phyloP scores from a whole-genome alignment of 192 early-diverging fungal species.

The Blastocladiella britannica region DNA sequence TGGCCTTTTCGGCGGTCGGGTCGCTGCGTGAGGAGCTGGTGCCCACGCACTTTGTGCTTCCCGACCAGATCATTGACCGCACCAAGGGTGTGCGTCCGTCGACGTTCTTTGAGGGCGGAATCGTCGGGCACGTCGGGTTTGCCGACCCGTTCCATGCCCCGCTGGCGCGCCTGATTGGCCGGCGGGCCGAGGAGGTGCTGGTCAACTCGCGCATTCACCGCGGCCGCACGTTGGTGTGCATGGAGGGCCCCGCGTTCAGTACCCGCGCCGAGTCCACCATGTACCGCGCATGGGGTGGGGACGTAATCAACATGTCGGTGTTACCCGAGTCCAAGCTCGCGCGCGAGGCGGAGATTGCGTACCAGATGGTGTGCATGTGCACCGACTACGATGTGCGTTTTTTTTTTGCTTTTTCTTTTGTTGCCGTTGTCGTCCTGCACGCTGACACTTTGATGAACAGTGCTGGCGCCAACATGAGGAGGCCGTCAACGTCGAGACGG shows the following conservation, averaged over 20 bases:
- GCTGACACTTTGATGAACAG: too few species aligned
- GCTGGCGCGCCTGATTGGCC: constrained; percentile 49
- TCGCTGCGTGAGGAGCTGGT: constrained; percentile 81
- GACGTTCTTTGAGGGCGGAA: constrained; percentile 87
- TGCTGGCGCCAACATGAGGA: constrained; percentile 62
- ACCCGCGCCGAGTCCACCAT: constrained; percentile 91
- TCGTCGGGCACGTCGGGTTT: constrained; percentile 79
- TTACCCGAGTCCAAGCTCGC: constrained; percentile 94
- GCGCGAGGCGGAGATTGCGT: constrained; percentile 92
- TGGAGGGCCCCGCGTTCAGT: constrained; percentile 97
- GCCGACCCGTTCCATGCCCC: constrained; percentile 75
- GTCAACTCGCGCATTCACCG: constrained; percentile 12
- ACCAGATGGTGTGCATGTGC: constrained; percentile 97
- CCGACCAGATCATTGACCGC: constrained; percentile 87
- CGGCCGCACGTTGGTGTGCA: constrained; percentile 76
- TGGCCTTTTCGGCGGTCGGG: constrained; percentile 94
- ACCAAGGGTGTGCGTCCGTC: constrained; percentile 87
- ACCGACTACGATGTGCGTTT: constrained; percentile 99
- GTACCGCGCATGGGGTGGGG: constrained; percentile 82
- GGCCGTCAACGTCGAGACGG: constrained; percentile 62
- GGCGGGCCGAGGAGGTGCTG: constrained; percentile 17
- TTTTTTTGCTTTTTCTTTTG: too few species aligned
- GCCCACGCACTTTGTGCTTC: constrained; percentile 85
- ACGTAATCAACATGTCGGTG: constrained; percentile 95
- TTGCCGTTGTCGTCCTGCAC: constrained; percentile 32